Evolutionary conservation across 208 protist genomes (phyloP), one percentile per base, ranked within the genome.

Genomic region (Blastocrithidia nonstop): DNA sequence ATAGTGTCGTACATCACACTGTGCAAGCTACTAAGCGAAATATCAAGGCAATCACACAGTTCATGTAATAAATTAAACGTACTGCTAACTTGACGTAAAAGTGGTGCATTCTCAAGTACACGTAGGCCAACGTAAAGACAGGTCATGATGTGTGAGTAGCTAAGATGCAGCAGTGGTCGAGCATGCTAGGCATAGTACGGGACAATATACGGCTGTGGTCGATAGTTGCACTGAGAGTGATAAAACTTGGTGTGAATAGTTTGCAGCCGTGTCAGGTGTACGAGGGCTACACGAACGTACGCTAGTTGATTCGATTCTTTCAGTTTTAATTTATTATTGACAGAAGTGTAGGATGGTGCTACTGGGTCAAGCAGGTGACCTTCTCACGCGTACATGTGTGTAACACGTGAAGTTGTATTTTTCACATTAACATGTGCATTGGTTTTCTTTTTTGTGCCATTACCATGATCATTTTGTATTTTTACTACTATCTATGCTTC

Each of bases 141-240:
- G 3, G 75, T 50, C 42, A 76, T 74, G 24, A 92, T 61, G 26
- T 68, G 53, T 15, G 77, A 75, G 42, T 82, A 87, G 5, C 67
- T 40, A 45, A 62, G 59, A 16, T 87, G 44, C 1, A 92, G 49
- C 46, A 92, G 77, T 39, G 75, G 71, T 15, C 71, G 78, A 27
- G 84, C 69, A 36, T 92, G 82, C 44, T 87, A 67, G 0, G 82
- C 82, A 56, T 92, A 88, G 60, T 81, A 66, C 22, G 82, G 77
- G 49, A 76, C 48, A 25, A 71, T 43, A 55, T 92, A 92, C 6
- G 82, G 77, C 51, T 84, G 71, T 33, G 59, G 56, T 24, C 43
- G 53, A 31, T 67, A 66, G 3, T 65, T 57, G n/a, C 62, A 45
- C 1, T 54, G 45, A 20, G 69, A 59, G 52, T 55, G 37, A 38